Evolutionary conservation across 495 filamentous ascomycete species (phyloP), one percentile per base, ranked within the genome.

Genomic region (Daldinia bambusicola): DNA sequence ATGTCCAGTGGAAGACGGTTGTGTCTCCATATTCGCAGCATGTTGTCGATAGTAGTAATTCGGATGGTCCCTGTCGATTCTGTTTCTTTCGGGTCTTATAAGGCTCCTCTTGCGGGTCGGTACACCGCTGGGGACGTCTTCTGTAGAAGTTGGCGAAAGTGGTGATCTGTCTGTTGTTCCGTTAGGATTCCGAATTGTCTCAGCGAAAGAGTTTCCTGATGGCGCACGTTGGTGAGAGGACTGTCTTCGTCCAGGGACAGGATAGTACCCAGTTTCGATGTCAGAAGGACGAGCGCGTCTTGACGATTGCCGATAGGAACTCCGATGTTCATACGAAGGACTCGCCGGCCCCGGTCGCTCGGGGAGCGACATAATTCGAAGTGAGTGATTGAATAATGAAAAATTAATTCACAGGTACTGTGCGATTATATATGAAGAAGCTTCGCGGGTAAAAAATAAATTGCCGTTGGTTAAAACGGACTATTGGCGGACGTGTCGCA

Each of bases 21-120:
- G 82, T 9, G 92, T 92, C 22, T 89, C 85, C 93, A 98, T 95
- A 60, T 93, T 90, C 45, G 92, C 91, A 10, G 93, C 93, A 86
- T 95, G 92, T 75, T 97, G 91, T 41, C 92, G 88, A 78, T 98
- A 98, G 75, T 97, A 87, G 76, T 97, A 98, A 75, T 98, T 95
- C 9, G 94, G 94, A 77, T 98, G 92, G 67, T 94, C 91, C 62
- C 80, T 84, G 64, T 93, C 90, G 63, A 94, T 91, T 26, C 90
- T 88, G 66, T 89, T 90, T 59, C 96, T 88, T 76, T 99, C 95
- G 2, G 96, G 96, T 67, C 91, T 86, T 67, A 98, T 89, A 59
- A 99, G 82, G 72, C 91, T 96, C 70, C 89, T 88, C 77, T 97
- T 98, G 51, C 93, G 85, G 20, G 84, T 78, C 18, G 80, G 76